A percentile compares a stretch with the other conserved stretches of the same genome.
Conservation (phyloP, 1,284 basidiomycete species). For the Ganoderma lucidum region DNA sequence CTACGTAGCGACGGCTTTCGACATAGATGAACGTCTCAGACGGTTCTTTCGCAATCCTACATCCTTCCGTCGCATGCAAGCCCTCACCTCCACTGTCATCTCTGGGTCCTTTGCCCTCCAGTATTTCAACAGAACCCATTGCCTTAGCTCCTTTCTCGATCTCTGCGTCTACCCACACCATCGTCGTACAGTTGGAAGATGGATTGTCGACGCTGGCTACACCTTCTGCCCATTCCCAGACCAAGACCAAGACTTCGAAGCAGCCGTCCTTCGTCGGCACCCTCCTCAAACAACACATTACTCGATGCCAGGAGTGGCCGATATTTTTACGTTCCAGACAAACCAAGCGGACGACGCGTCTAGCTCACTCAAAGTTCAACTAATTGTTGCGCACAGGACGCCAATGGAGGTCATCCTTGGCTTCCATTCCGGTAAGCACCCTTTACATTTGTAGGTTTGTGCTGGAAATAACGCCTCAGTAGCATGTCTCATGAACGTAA, state of each 20-base stretch:
- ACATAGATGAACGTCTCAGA: too few species aligned
- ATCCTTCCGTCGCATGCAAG: slow-evolving; percentile 51
- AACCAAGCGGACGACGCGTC: too few species aligned
- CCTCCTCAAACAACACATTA: not conserved
- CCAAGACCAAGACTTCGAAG: slow-evolving; percentile 19
- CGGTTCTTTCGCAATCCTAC: too few species aligned
- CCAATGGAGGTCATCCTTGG: slow-evolving; percentile 12
- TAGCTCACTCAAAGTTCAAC: slow-evolving; percentile 2
- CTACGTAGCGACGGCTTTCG: too few species aligned
- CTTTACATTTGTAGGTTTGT: not conserved
- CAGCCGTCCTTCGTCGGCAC: not conserved
- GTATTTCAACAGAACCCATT: slow-evolving; percentile 52
- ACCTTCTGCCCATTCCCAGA: slow-evolving; percentile 21
- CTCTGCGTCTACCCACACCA: slow-evolving; percentile 46
- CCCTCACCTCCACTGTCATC: slow-evolving; percentile 49
- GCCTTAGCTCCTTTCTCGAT: slow-evolving; percentile 55
- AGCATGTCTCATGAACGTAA: slow-evolving; percentile 19
- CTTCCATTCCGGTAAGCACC: slow-evolving; percentile 17
- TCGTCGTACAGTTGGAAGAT: slow-evolving; percentile 22
- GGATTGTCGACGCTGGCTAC: slow-evolving; percentile 10
- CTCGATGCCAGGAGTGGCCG: not conserved
- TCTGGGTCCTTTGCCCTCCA: slow-evolving; percentile 59
- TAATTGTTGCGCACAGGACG: slow-evolving; percentile 2
- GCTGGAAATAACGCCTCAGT: not conserved
- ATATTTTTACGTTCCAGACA: too few species aligned